Evolutionary conservation across 2,329 filamentous ascomycete species (phyloP).

Genomic region (Neospermospora avenae): DNA sequence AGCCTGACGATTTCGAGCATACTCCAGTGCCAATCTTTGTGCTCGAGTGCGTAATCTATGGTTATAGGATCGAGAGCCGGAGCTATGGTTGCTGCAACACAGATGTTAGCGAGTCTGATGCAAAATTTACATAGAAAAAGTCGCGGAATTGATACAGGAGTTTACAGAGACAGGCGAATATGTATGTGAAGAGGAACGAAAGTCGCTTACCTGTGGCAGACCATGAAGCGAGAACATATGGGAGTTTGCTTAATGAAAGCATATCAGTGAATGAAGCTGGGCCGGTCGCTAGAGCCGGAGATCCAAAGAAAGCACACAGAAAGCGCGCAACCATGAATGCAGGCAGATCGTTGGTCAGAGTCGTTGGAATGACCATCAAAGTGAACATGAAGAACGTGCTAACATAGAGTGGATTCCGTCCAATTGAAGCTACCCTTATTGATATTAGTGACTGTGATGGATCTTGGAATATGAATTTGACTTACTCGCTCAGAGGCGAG

Average conservation of each 20-base stretch:
- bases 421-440: constrained; percentile 14
- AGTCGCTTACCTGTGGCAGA: background rate
- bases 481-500: too few species aligned
- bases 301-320: constrained; percentile 60
- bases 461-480: too few species aligned
- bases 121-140: background rate
- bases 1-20: constrained; percentile 59
- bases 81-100: background rate
- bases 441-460: too few species aligned
- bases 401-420: constrained; percentile 45
- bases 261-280: background rate
- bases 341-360: constrained; percentile 56
- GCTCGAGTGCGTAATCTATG: constrained; percentile 53
- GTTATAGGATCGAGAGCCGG: constrained; percentile 55
- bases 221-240: constrained; percentile 2
- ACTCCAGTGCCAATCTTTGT: constrained; percentile 55
- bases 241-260: constrained; percentile 1
- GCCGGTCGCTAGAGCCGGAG: too few species aligned
- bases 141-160: too few species aligned
- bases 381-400: constrained; percentile 61
- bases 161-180: too few species aligned
- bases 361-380: constrained; percentile 61
- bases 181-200: too few species aligned
- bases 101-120: background rate
- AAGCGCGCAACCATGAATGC: constrained; percentile 61